Percentiles rank a stretch among this genome's conserved stretches.
phyloP scores from a whole-genome alignment of 768 basidiomycete genomes.

The Paxillus involutus region DNA sequence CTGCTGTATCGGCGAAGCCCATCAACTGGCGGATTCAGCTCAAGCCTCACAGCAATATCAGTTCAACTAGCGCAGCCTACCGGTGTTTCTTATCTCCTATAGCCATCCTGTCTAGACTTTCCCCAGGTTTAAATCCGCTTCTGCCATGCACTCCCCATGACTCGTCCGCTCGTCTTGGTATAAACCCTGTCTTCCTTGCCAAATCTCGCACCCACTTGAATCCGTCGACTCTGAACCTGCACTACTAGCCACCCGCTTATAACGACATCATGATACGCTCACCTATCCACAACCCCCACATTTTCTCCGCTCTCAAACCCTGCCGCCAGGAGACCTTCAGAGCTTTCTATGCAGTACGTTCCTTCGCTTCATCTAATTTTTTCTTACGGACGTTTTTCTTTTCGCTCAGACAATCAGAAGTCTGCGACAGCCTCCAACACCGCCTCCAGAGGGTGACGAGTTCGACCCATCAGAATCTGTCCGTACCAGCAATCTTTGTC shows the following conservation, averaged over 20 bases:
- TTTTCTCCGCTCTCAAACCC: slow-evolving; percentile 31
- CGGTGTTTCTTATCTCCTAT: not conserved
- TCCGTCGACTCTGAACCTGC: not conserved
- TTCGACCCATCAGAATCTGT: slow-evolving; percentile 49
- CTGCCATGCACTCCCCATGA: not conserved
- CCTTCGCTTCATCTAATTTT: not conserved
- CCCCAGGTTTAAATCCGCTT: not conserved
- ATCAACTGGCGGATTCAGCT: slow-evolving; percentile 27
- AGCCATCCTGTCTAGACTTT: slow-evolving; percentile 12
- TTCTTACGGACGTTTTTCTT: slow-evolving; percentile 25
- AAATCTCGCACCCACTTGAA: not conserved
- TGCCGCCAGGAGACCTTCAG: slow-evolving; percentile 42
- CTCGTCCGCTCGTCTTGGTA: slow-evolving; percentile 6
- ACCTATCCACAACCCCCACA: slow-evolving; percentile 30
- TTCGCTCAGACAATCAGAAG: slow-evolving; percentile 27
- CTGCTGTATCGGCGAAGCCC: slow-evolving; percentile 1
- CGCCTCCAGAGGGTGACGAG: slow-evolving; percentile 23
- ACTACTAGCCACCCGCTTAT: not conserved
- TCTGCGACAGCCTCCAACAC: slow-evolving; percentile 20
- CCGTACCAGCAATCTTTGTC: slow-evolving; percentile 13
- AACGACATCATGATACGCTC: slow-evolving; percentile 32
- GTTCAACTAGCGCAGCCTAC: slow-evolving; percentile 17
- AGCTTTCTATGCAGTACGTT: slow-evolving; percentile 58
- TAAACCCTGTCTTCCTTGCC: slow-evolving; percentile 11
- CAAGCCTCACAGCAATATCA: slow-evolving; percentile 19